Percentiles rank a stretch among this genome's conserved stretches.
Conservation (phyloP, 371 early-diverging fungal species). For the Mucor circinelloides region DNA sequence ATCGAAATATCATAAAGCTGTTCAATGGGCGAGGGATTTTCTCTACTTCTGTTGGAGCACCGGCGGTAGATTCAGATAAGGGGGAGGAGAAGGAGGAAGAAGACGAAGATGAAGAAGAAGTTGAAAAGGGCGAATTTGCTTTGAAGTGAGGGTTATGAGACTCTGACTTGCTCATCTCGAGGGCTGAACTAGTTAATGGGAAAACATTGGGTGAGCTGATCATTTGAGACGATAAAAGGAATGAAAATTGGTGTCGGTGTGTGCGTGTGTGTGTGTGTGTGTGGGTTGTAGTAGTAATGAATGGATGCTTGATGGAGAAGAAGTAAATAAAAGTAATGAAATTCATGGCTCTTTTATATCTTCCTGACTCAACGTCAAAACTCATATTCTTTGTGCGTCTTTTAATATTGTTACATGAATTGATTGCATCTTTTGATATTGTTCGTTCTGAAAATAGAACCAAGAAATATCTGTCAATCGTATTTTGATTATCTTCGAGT, state of each 20-base stretch:
- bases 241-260: background rate
- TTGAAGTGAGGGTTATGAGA: background rate
- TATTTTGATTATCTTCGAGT: background rate
- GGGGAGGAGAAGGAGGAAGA: background rate
- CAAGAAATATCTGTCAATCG: background rate
- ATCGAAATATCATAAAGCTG: conserved; percentile 70
- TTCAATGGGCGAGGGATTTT: conserved; percentile 52
- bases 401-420: background rate
- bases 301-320: background rate
- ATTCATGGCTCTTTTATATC: background rate
- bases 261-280: too few species aligned
- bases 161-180: background rate
- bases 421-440: background rate
- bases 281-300: background rate
- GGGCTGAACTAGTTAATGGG: background rate
- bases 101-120: background rate
- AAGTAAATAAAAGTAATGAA: background rate
- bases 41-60: background rate
- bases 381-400: background rate
- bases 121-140: background rate
- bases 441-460: background rate
- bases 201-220: background rate
- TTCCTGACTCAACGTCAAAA: background rate
- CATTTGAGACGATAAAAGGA: background rate
- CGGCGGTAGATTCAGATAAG: background rate